Conservation (phyloP, 768 basidiomycete species). For the Russula sp. region DNA sequence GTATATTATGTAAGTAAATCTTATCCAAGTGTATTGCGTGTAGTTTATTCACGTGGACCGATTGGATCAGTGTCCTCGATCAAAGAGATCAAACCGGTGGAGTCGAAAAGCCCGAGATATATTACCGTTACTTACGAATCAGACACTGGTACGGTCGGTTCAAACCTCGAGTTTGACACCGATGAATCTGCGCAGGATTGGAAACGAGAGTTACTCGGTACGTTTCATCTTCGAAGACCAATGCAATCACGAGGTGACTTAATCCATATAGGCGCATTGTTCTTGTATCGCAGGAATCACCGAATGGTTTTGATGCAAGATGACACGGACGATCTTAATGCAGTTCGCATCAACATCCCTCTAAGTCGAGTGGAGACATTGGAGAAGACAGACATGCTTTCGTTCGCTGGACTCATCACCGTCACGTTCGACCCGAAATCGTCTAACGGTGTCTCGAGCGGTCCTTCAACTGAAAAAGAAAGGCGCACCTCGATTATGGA, state of each 20-base stretch:
- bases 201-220: slow-evolving; percentile 42
- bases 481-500: neutral
- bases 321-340: slow-evolving; percentile 29
- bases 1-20: slow-evolving; percentile 40
- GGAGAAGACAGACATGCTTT: slow-evolving; percentile 20
- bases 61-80: slow-evolving; percentile 41
- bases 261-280: slow-evolving; percentile 35
- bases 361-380: slow-evolving; percentile 33
- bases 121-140: slow-evolving; percentile 33
- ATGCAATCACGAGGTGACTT: neutral
- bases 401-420: slow-evolving; percentile 21
- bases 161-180: slow-evolving; percentile 48
- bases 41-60: neutral
- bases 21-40: no score
- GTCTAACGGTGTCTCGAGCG: neutral
- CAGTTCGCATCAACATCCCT: slow-evolving; percentile 42
- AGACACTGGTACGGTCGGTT: slow-evolving; percentile 23
- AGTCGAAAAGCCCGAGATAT: slow-evolving; percentile 38
- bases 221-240: neutral
- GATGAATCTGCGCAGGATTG: slow-evolving; percentile 45
- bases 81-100: slow-evolving; percentile 35
- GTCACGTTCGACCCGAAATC: slow-evolving; percentile 15
- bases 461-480: neutral
- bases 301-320: slow-evolving; percentile 28
- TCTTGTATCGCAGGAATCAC: slow-evolving; percentile 39